Evolutionary conservation across 768 basidiomycete species (phyloP).

Genomic region (Boletus huronensis): DNA sequence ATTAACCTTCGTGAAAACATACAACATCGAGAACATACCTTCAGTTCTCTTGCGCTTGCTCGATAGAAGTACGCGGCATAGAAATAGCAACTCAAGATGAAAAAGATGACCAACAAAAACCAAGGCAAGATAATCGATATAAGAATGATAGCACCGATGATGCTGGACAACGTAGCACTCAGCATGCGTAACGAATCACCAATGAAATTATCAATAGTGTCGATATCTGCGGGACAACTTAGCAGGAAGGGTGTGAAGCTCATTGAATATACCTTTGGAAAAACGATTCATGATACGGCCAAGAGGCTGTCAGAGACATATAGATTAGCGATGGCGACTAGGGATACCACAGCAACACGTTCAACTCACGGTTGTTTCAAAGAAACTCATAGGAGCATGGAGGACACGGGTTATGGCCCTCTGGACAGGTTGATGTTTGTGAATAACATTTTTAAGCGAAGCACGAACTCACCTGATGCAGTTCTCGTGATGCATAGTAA

Average conservation of each 20-base stretch:
- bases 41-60: slow-evolving; percentile 81
- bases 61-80: slow-evolving; percentile 82
- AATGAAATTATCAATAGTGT: slow-evolving; percentile 74
- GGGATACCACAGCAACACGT: background rate
- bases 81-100: slow-evolving; percentile 56
- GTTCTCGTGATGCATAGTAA: slow-evolving; percentile 68
- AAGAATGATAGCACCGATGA: slow-evolving; percentile 74
- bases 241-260: background rate
- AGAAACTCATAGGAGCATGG: slow-evolving; percentile 87
- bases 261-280: slow-evolving; percentile 54
- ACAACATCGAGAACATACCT: slow-evolving; percentile 40
- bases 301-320: slow-evolving; percentile 47
- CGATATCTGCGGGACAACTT: slow-evolving; percentile 46
- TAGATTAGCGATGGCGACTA: background rate
- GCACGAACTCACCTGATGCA: slow-evolving; percentile 52
- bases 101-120: slow-evolving; percentile 74
- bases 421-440: slow-evolving; percentile 29
- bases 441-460: background rate
- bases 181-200: slow-evolving; percentile 79
- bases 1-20: background rate
- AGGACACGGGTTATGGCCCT: slow-evolving; percentile 65
- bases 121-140: slow-evolving; percentile 77
- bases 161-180: slow-evolving; percentile 54
- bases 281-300: slow-evolving; percentile 91
- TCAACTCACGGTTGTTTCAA: slow-evolving; percentile 69